Conservation (phyloP, 169 alveolate species). For the Plasmodium vivax region DNA sequence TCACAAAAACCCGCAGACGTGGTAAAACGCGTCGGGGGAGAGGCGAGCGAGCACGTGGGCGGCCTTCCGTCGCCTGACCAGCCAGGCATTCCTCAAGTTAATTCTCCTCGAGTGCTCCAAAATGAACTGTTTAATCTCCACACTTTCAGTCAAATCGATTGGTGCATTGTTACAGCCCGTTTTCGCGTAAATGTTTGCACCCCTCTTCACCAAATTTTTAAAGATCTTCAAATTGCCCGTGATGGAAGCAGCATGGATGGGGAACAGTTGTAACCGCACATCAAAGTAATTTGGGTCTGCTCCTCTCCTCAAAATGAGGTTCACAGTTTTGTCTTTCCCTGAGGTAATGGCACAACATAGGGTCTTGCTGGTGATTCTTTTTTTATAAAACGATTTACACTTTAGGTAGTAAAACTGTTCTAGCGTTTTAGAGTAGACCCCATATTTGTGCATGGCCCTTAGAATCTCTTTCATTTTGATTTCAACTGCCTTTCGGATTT, state of each 20-base stretch:
- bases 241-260: slow-evolving; percentile 73
- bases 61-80: not conserved
- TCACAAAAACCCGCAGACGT: slow-evolving; percentile 11
- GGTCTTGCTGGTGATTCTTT: slow-evolving; percentile 30
- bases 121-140: slow-evolving; percentile 14
- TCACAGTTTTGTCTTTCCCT: slow-evolving; percentile 32
- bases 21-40: slow-evolving; percentile 42
- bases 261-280: slow-evolving; percentile 47
- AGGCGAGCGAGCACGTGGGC: slow-evolving; percentile 28
- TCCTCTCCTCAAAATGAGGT: slow-evolving; percentile 49
- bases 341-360: slow-evolving; percentile 65
- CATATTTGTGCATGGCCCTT: slow-evolving; percentile 35
- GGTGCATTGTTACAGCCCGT: slow-evolving; percentile 29
- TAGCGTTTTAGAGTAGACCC: slow-evolving; percentile 30
- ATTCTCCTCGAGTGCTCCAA: slow-evolving; percentile 32
- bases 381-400: slow-evolving; percentile 52
- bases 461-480: slow-evolving; percentile 27
- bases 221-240: slow-evolving; percentile 53
- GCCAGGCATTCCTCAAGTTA: slow-evolving; percentile 66
- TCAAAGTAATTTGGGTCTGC: slow-evolving; percentile 68
- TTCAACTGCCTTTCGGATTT: slow-evolving; percentile 21
- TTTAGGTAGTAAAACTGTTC: slow-evolving; percentile 22
- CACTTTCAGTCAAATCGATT: slow-evolving; percentile 25
- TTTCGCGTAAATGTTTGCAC: slow-evolving; percentile 52
- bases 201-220: slow-evolving; percentile 11